Evolutionary conservation across 2,329 filamentous ascomycete species (phyloP).

Genomic region (Hyphodiscus sp.): DNA sequence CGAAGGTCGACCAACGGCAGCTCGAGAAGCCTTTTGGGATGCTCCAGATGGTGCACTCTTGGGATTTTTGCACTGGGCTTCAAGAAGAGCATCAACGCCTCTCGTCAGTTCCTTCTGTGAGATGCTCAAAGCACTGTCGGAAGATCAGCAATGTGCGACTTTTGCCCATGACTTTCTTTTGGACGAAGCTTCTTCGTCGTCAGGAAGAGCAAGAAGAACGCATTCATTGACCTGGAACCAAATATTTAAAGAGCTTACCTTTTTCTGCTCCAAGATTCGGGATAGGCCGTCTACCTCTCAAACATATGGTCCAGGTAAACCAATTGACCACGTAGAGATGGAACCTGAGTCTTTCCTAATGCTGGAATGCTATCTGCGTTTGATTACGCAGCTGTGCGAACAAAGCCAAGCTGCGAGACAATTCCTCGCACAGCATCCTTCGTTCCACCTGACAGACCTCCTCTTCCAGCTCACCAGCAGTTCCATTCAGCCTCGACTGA

Average conservation of each 20-base stretch:
- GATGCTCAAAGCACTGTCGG: slow-evolving; percentile 83
- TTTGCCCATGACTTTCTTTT: slow-evolving; percentile 83
- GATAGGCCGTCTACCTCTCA: slow-evolving; percentile 56
- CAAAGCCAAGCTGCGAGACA: slow-evolving; percentile 66
- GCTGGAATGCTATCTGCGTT: slow-evolving; percentile 86
- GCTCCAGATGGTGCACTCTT: slow-evolving; percentile 89
- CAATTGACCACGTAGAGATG: slow-evolving; percentile 62
- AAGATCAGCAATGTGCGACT: slow-evolving; percentile 74
- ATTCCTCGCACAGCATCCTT: slow-evolving; percentile 61
- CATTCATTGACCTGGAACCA: slow-evolving; percentile 88
- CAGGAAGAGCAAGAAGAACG: slow-evolving; percentile 73
- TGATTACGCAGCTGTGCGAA: slow-evolving; percentile 74
- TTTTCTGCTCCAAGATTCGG: slow-evolving; percentile 73
- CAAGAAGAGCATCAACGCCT: slow-evolving; percentile 89
- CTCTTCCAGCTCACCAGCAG: slow-evolving; percentile 76
- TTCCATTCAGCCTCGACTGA: slow-evolving; percentile 66
- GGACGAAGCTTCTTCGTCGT: slow-evolving; percentile 70
- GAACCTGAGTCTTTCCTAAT: slow-evolving; percentile 95
- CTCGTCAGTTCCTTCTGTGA: slow-evolving; percentile 94
- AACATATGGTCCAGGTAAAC: slow-evolving; percentile 52
- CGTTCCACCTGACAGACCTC: slow-evolving; percentile 65
- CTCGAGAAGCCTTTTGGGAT: slow-evolving; percentile 76
- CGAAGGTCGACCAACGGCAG: slow-evolving; percentile 76
- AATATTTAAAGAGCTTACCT: slow-evolving; percentile 83
- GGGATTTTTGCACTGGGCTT: slow-evolving; percentile 96